A percentile compares a stretch with the other conserved stretches of the same genome.
phyloP scores from a whole-genome alignment of 1,139 yeast species.

The Hemisphaericaspora xylanilytica region DNA sequence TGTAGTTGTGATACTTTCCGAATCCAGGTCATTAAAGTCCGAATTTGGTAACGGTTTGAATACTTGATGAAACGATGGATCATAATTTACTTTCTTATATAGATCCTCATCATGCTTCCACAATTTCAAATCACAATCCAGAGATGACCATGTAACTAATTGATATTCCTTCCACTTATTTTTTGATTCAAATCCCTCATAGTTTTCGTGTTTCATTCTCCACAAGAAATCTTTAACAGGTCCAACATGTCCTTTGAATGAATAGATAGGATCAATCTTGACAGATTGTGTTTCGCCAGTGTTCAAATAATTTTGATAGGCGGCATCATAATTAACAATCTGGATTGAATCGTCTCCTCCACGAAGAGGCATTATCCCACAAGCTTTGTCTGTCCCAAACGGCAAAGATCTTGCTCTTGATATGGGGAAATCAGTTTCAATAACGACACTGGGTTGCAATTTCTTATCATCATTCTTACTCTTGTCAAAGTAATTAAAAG shows the following conservation, averaged over 20 bases:
- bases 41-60: constrained; percentile 16
- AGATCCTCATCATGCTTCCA: constrained; percentile 73
- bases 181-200: constrained; percentile 37
- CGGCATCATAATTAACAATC: constrained; percentile 55
- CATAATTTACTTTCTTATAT: constrained; percentile 58
- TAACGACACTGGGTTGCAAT: constrained; percentile 51
- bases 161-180: constrained; percentile 78
- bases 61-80: constrained; percentile 36
- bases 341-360: constrained; percentile 82
- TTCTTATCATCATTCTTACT: constrained; percentile 12
- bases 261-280: constrained; percentile 46
- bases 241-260: constrained; percentile 79
- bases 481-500: constrained; percentile 25
- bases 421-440: constrained; percentile 78
- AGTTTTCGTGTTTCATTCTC: constrained; percentile 56
- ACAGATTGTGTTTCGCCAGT: constrained; percentile 30
- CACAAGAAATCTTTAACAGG: constrained; percentile 86
- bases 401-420: constrained; percentile 87
- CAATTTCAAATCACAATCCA: constrained; percentile 73
- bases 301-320: constrained; percentile 36
- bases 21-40: constrained; percentile 19
- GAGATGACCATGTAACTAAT: constrained; percentile 87
- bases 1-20: constrained; percentile 12
- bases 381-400: constrained; percentile 73
- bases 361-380: constrained; percentile 85